Conservation (phyloP, 352 stramenopile species). For the Globisporangium recalcitrans region DNA sequence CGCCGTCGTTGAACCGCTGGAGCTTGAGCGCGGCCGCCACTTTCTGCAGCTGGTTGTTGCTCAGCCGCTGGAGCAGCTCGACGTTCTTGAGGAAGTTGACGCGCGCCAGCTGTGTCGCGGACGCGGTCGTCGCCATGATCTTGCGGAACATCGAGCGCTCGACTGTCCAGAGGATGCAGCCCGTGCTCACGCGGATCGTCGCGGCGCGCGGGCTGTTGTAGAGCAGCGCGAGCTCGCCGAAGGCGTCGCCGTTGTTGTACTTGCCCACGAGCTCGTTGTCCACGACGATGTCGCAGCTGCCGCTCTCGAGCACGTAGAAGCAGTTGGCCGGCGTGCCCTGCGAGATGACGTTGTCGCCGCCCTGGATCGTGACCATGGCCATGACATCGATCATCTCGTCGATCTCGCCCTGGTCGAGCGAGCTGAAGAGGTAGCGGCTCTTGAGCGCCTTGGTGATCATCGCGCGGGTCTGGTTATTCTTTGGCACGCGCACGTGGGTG, state of each 20-base stretch:
- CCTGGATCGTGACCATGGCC: slow-evolving; percentile 64
- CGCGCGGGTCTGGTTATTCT: slow-evolving; percentile 62
- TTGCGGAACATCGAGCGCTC: slow-evolving; percentile 85
- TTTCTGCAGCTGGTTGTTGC: slow-evolving; percentile 77
- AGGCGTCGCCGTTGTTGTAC: slow-evolving; percentile 81
- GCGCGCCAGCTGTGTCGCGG: slow-evolving; percentile 61
- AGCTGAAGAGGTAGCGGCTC: slow-evolving; percentile 80
- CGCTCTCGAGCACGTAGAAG: slow-evolving; percentile 93
- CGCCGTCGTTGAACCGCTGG: slow-evolving; percentile 82
- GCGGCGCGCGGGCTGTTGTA: slow-evolving; percentile 95
- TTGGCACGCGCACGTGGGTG: slow-evolving; percentile 53
- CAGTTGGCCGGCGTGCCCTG: slow-evolving; percentile 86
- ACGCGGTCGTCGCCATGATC: slow-evolving; percentile 79
- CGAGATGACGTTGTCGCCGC: slow-evolving; percentile 61
- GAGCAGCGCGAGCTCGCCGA: slow-evolving; percentile 96
- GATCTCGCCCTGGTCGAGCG: slow-evolving; percentile 64
- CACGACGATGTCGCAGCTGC: slow-evolving; percentile 83
- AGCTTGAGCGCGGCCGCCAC: slow-evolving; percentile 82
- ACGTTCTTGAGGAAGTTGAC: slow-evolving; percentile 94
- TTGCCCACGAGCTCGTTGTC: slow-evolving; percentile 70
- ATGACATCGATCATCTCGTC: slow-evolving; percentile 86
- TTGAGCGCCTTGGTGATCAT: slow-evolving; percentile 82
- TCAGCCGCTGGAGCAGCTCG: slow-evolving; percentile 88
- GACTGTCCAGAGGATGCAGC: slow-evolving; percentile 90
- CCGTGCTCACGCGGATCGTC: slow-evolving; percentile 86